Evolutionary conservation across 2,329 filamentous ascomycete species (phyloP), one percentile per base, ranked within the genome.

Genomic region (Aspergillus flavus): DNA sequence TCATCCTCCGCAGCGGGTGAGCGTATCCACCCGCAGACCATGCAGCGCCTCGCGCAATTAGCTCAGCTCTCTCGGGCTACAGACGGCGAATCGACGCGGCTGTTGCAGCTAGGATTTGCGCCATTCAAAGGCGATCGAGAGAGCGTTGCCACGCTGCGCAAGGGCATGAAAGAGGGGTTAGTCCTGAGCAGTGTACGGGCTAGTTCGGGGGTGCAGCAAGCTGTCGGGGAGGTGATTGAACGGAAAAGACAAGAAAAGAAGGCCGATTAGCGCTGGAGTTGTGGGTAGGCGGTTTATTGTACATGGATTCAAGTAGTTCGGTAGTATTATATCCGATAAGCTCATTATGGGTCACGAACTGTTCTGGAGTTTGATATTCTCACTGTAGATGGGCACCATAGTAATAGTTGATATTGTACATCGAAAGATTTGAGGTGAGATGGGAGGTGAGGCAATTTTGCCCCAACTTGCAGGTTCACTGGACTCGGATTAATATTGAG

Each of bases 101-200:
- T 96, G 64, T 80, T 97, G 74, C 88, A 90, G 54, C 83, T 96
- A 75, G 93, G 96, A 72, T 85, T 94, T 76, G 88, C 88, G 58
- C 94, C 94, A 0, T 97, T 93, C 77, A 87, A 84, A 57, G 89
- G 89, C n/a, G 90, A 96, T 72, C 80, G 85, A 41, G 84, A 86
- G 64, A 83, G 83, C n/a, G 81, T 90, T 54, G 82, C 82, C 52
- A 87, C 87, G 63, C 79, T 96, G 72, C 86, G 88, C 65, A 84
- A 85, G 46, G 91, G 90, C 71, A 86, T 97, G 79, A 91, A 89
- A 78, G 92, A 95, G 72, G 96, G 93, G 85, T 82, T 98, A 69
- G 88, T 97, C 57, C 89, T 96, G 76, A 96, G 96, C 73, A 94
- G 89, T 16, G 91, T 96, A 64, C 85, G 88, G 68, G 87, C 86